A percentile compares a stretch with the other conserved stretches of the same genome.
These are phyloP conservation scores for Aspergillus udagawae DNA, from an alignment of 2,329 filamentous ascomycete species.

Conservation along the genomic window DNA sequence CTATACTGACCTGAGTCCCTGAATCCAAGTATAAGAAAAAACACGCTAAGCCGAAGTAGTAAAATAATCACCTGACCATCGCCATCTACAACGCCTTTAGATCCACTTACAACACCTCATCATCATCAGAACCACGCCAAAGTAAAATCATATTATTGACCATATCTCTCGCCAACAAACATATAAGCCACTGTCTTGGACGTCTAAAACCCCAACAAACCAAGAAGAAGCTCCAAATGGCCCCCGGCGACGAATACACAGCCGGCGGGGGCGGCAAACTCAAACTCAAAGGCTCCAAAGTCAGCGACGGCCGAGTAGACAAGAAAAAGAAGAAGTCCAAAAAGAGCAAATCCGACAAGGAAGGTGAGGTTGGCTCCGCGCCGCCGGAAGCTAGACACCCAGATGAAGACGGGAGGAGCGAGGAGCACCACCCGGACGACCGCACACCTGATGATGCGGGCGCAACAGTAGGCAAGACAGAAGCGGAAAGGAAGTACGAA, in stretches of 20 bases:
- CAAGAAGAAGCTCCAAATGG: neutral
- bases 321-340: conserved; percentile 50
- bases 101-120: neutral
- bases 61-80: neutral
- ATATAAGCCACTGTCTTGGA: neutral
- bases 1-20: neutral
- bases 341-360: conserved; percentile 18
- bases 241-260: conserved; percentile 62
- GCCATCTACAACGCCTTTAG: neutral
- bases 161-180: neutral
- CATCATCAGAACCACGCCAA: conserved; percentile 4
- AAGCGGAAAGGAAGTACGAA: conserved; percentile 75
- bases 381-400: conserved; percentile 7
- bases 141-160: neutral
- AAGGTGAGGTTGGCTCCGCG: conserved; percentile 14
- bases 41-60: neutral
- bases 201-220: neutral
- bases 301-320: conserved; percentile 47
- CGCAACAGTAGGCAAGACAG: conserved; percentile 63
- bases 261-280: conserved; percentile 67
- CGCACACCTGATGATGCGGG: conserved; percentile 23
- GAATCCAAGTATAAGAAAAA: neutral
- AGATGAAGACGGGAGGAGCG: conserved; percentile 18
- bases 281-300: conserved; percentile 75
- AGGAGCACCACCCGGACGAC: conserved; percentile 14